Conservation (phyloP, 2,329 filamentous ascomycete genomes). For the Fusarium algeriense region DNA sequence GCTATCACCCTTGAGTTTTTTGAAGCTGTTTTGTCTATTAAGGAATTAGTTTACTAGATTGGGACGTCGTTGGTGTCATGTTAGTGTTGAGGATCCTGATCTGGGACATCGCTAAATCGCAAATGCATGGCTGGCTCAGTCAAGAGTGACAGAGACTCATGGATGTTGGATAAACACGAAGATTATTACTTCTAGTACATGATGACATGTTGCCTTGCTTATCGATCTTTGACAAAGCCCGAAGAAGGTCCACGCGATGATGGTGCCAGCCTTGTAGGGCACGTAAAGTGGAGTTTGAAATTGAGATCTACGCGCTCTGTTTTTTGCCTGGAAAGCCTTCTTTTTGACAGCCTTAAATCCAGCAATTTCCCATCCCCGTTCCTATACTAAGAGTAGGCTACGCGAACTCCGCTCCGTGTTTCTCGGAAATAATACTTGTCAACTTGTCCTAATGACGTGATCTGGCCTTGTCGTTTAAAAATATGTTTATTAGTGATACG, state of each 20-base stretch:
- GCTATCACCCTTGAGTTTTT: fast-evolving
- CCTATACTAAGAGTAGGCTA: fast-evolving
- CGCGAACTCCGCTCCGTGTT: fast-evolving
- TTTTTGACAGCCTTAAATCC: background rate
- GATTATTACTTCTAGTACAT: background rate
- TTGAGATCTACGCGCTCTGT: background rate
- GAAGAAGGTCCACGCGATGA: background rate
- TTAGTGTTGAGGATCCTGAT: no score
- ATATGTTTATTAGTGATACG: background rate
- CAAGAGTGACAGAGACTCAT: no score
- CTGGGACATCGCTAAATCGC: no score
- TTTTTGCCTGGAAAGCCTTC: background rate
- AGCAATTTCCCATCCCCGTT: fast-evolving
- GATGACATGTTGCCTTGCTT: no score
- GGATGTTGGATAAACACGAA: background rate
- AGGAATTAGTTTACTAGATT: no score
- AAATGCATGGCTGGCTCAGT: no score
- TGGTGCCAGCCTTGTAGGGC: background rate
- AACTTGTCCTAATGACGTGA: fast-evolving
- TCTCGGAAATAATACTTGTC: fast-evolving
- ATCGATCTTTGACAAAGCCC: no score
- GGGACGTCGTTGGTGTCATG: no score
- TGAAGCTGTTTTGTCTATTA: fast-evolving
- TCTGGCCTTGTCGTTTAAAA: background rate
- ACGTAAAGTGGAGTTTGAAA: background rate